Evolutionary conservation across 1,139 yeast genomes (phyloP).

Genomic region (Suhomyces taliae): DNA sequence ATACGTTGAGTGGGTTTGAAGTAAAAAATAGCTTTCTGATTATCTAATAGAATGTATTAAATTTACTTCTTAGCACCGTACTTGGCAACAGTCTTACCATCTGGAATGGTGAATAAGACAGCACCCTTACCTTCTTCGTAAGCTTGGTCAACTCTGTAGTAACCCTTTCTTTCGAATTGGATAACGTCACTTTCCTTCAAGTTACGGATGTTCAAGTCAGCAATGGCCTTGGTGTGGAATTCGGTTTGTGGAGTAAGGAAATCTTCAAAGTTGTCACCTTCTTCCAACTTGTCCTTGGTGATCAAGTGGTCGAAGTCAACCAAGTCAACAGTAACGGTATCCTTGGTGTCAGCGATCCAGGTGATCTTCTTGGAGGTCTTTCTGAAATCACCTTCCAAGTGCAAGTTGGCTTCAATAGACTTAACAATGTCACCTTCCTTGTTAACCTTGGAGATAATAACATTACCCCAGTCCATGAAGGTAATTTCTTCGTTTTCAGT

Average conservation of each 20-base stretch:
- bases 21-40: too few relatives aligned
- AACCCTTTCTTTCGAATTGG: constrained; percentile 97
- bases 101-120: constrained; percentile 92
- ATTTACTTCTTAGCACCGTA: constrained; percentile 62
- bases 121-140: constrained; percentile 60
- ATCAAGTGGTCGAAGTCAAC: constrained; percentile 94
- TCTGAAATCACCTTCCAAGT: constrained; percentile 96
- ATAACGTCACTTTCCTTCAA: constrained; percentile 85
- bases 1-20: too few relatives aligned
- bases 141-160: constrained; percentile 77
- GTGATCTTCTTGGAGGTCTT: constrained; percentile 94
- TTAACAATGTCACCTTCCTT: constrained; percentile 56
- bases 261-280: constrained; percentile 91
- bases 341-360: constrained; percentile 87
- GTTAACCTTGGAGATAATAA: constrained; percentile 69
- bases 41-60: too few relatives aligned
- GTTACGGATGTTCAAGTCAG: constrained; percentile 73
- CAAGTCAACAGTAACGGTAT: constrained; percentile 69
- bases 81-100: constrained; percentile 85
- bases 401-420: constrained; percentile 74
- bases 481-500: constrained; percentile 84
- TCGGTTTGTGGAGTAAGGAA: constrained; percentile 87
- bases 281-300: constrained; percentile 94
- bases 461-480: constrained; percentile 99
- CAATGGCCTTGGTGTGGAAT: constrained; percentile 76